A percentile compares a stretch with the other conserved stretches of the same genome.
Evolutionary conservation across 176 grass and related monocot species (phyloP).

Genomic region (Melocanna baccifera): DNA sequence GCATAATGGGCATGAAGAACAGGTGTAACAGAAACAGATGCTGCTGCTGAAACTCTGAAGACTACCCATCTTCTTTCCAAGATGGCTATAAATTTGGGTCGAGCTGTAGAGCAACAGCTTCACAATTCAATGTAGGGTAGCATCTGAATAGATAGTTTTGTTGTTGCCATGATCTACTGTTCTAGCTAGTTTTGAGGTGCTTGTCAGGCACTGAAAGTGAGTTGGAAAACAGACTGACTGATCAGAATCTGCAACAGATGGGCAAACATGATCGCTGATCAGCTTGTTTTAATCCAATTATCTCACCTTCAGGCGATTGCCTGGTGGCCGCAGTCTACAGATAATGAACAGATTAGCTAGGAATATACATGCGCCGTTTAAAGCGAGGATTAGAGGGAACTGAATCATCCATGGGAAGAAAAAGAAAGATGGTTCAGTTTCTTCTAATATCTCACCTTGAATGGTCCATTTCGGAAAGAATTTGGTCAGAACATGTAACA

Average conservation of each 20-base stretch:
- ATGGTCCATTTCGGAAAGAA: not conserved
- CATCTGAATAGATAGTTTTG: not conserved
- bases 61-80: not conserved
- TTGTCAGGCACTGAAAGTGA: slow-evolving; percentile 36
- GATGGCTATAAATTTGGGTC: slow-evolving; percentile 19
- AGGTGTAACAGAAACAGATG: slow-evolving; percentile 12
- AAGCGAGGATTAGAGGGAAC: slow-evolving; percentile 44
- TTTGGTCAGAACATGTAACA: not conserved
- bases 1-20: not conserved
- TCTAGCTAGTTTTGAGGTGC: not conserved
- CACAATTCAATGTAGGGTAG: slow-evolving; percentile 14
- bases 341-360: not conserved
- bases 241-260: not conserved
- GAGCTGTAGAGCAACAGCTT: not conserved
- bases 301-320: slow-evolving; percentile 36
- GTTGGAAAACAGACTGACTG: slow-evolving; percentile 40
- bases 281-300: slow-evolving; percentile 55
- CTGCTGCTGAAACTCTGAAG: not conserved
- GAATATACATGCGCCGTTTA: not conserved
- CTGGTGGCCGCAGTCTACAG: not conserved
- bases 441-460: slow-evolving; percentile 57
- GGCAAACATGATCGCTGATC: not conserved
- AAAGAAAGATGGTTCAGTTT: slow-evolving; percentile 42
- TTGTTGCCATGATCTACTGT: not conserved
- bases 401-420: slow-evolving; percentile 19